phyloP scores from a whole-genome alignment of 2,329 filamentous ascomycete genomes.

The Boeremia lycopersici region DNA sequence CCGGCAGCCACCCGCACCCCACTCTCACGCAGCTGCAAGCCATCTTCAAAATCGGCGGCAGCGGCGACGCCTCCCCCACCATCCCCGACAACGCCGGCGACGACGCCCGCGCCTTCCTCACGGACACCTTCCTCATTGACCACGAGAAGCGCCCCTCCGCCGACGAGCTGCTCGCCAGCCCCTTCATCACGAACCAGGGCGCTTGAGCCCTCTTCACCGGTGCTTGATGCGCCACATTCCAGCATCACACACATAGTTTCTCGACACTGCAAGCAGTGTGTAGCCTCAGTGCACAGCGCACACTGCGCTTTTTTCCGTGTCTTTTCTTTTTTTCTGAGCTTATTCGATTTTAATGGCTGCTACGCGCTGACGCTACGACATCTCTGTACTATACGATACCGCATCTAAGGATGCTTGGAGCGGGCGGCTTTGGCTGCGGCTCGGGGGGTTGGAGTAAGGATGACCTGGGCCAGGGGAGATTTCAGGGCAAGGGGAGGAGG shows the following conservation, averaged over 20 bases:
- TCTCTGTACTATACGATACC: constrained; percentile 23
- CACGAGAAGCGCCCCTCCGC: constrained; percentile 90
- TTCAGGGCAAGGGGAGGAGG: too few species aligned
- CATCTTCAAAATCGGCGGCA: constrained; percentile 94
- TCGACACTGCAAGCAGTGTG: too few species aligned
- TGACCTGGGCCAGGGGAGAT: too few species aligned
- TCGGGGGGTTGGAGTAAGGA: too few species aligned
- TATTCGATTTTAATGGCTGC: constrained; percentile 16
- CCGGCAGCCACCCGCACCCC: constrained; percentile 92
- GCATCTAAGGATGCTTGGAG: constrained; percentile 9
- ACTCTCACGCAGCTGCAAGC: constrained; percentile 97
- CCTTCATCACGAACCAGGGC: constrained; percentile 75
- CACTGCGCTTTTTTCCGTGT: not conserved
- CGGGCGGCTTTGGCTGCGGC: not conserved
- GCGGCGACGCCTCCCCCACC: constrained; percentile 82
- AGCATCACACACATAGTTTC: too few species aligned
- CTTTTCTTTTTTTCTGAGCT: not conserved
- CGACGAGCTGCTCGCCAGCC: constrained; percentile 83
- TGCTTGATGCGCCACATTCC: too few species aligned
- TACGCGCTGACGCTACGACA: constrained; percentile 16
- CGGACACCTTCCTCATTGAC: constrained; percentile 92
- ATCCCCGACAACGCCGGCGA: constrained; percentile 85
- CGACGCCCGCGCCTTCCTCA: constrained; percentile 82
- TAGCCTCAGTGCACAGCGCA: too few species aligned
- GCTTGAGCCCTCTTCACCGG: constrained; percentile 20